phyloP scores from a whole-genome alignment of 441 rosid genomes.

The Jatropha multifida region DNA sequence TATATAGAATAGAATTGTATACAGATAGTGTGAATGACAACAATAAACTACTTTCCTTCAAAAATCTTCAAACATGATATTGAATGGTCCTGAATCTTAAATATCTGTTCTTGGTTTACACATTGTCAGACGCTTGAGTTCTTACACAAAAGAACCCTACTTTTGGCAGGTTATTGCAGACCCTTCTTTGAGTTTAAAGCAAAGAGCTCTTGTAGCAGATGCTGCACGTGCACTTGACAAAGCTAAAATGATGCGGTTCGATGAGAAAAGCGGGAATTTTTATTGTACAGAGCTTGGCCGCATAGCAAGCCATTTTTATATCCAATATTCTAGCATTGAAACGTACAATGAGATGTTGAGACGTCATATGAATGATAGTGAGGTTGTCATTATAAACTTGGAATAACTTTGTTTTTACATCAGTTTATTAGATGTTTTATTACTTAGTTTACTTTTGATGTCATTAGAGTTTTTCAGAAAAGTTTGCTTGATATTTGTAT shows the following conservation, averaged over 20 bases:
- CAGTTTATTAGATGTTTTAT: constrained; percentile 16
- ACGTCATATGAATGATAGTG: constrained; percentile 95
- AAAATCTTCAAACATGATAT: neutral
- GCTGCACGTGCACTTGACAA: constrained; percentile 99
- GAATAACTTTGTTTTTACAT: constrained; percentile 13
- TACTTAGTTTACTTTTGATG: constrained; percentile 16
- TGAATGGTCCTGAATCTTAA: constrained; percentile 17
- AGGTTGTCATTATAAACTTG: constrained; percentile 47
- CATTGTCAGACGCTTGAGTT: constrained; percentile 13
- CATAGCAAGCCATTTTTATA: constrained; percentile 99
- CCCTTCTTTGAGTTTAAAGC: constrained; percentile 85
- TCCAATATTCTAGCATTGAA: constrained; percentile 98
- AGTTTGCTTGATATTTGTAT: neutral
- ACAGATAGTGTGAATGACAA: too few species aligned
- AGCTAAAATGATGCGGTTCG: constrained; percentile 99
- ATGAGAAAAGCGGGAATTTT: constrained; percentile 99
- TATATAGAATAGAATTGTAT: too few species aligned
- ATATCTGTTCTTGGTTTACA: constrained; percentile 15
- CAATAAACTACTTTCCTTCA: too few species aligned
- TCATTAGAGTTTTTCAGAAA: neutral
- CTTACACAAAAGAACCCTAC: constrained; percentile 23
- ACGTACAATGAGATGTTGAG: constrained; percentile 96
- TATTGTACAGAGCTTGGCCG: constrained; percentile 99
- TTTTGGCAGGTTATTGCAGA: constrained; percentile 82
- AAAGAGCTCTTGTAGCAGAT: constrained; percentile 89